Evolutionary conservation across 179 eudicot species (phyloP).

Genomic region (Actinidia polygama): DNA sequence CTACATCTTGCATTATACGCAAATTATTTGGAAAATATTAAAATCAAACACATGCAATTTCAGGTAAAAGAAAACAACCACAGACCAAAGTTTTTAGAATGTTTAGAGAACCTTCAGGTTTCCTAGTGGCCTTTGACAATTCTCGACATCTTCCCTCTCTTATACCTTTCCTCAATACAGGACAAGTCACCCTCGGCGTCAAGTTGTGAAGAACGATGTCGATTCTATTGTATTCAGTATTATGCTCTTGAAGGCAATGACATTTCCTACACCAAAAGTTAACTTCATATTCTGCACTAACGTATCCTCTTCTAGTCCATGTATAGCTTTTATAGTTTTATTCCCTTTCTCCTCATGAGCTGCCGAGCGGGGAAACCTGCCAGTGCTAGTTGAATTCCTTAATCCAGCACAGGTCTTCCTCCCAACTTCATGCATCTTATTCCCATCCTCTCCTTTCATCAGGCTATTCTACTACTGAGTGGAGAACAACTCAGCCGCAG

Average conservation of each 20-base stretch:
- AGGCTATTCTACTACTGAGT: neutral
- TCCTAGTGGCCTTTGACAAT: slow-evolving; percentile 15
- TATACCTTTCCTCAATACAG: slow-evolving; percentile 18
- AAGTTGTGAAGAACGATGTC: slow-evolving; percentile 18
- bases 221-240: slow-evolving; percentile 23
- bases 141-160: slow-evolving; percentile 20
- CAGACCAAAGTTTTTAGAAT: neutral
- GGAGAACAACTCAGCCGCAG: neutral
- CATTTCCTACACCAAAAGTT: slow-evolving; percentile 2
- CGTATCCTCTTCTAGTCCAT: neutral
- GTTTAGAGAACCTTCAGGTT: slow-evolving; percentile 29
- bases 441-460: neutral
- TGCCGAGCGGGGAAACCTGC: slow-evolving; percentile 34
- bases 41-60: neutral
- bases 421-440: slow-evolving; percentile 6
- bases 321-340: neutral
- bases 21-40: neutral
- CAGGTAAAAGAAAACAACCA: slow-evolving; percentile 8
- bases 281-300: slow-evolving; percentile 1
- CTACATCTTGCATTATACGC: neutral
- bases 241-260: neutral
- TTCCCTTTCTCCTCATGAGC: slow-evolving; percentile 12
- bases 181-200: slow-evolving; percentile 18
- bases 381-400: slow-evolving; percentile 10
- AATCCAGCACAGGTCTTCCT: neutral